Evolutionary conservation across 176 grass and related monocot genomes (phyloP), one percentile per base, ranked within the genome.

Genomic region (Typha latifolia): DNA sequence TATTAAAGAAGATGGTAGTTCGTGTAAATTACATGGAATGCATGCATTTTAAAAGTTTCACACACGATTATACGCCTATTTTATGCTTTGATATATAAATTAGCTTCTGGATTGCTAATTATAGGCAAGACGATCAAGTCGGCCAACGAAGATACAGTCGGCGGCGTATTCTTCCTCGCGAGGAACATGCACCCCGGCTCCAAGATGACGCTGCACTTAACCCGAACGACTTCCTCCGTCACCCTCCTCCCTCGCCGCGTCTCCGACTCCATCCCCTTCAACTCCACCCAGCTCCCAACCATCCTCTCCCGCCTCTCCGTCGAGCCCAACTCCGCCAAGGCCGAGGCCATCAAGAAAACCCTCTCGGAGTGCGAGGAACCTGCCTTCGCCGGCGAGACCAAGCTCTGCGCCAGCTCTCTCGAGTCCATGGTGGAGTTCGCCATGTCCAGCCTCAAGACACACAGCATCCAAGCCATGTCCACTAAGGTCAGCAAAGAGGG

Each of bases 351-450:
- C 13, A 68, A 69, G 22, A 62, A 55, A 43, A 88, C 72, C n/a
- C 76, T 88, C 24, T 23, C 49, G 0, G 68, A 77, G 57, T 88
- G 80, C 37, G 80, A 83, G 76, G 72, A 61, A 16, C 22, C 75
- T 0, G 47, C 57, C 24, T n/a, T 43, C 1, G 24, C 49, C 0
- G 69, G 68, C 13, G 37, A 53, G 76, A 47, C 62, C 12, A 80
- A 75, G 68, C 61, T 1, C 73, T 88, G 81, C 47, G 73, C 50
- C 59, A 74, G 73, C 49, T 88, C 77, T 16, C 10, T 74, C 2
- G 73, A 88, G 65, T 84, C 85, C 26, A 84, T 88, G 81, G 77
- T 73, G 13, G 81, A 84, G 12, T 84, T 81, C 47, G 49, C 63
- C 64, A 48, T 31, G 10, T 62, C 77, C 31, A 49, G 64, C 72